Base-by-base conservation (phyloP, 1,139 yeast species). In the Diutina pseudorugosa region DNA sequence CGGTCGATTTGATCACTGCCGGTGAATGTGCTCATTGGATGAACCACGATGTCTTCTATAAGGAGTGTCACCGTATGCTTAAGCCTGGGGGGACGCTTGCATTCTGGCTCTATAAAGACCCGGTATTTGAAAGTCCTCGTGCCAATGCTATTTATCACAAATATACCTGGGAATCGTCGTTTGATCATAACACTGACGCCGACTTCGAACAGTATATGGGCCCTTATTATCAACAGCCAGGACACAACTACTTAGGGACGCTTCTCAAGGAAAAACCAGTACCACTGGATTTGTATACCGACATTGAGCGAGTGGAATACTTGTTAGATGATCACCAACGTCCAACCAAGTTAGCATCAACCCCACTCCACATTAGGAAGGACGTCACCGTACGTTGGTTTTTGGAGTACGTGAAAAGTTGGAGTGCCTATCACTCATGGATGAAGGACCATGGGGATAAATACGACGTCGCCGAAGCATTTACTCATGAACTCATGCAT, bases 11-110 rank as follows among this genome's bases (percentile, higher is more conserved):
- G 58, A 68, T 86, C n/a, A 76, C 87, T 1, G 83, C 83, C 8
- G 94, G 90, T 0, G 90, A 88, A 63, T 84, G 90, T 51, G 77
- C 79, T 14, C 96, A 88, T 64, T 88, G 95, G 95, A 77, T 87
- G 53, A 73, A 83, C 43, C 79, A 78, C 55, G 71, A 68, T 0
- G 57, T 58, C 36, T 85, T 84, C 65, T 79, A 82, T 61, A 58
- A 63, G 9, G 80, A 78, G 53, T 73, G 77, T 41, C 64, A 69
- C 36, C 65, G 79, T 12, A 67, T 81, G 11, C 68, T 88, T 55
- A 76, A 74, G 56, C 70, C 76, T 0, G 73, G 73, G 21, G 95
- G 91, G 1, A 81, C 87, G 1, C 65, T 88, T 52, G 85, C 89
- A 0, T 79, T 77, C 58, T 87, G 93, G 87, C 85, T 86, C n/a